Conservation (phyloP, 169 alveolate genomes). For the Cryptosporidium viatorum region DNA sequence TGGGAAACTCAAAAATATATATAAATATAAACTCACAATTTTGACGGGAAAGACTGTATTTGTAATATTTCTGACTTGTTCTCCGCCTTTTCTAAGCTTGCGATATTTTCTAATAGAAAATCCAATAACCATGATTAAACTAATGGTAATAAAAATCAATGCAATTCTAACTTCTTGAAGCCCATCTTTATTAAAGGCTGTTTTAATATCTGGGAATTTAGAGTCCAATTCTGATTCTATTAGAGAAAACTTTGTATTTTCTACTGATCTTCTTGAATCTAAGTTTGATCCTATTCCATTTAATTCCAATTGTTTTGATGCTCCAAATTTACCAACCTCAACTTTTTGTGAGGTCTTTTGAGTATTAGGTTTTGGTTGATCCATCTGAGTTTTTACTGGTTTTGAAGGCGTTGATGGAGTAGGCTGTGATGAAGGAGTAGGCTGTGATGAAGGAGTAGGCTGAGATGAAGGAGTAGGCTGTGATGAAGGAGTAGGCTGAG, state of each 20-base stretch:
- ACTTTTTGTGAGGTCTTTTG: not conserved
- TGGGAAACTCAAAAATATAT: slow-evolving; percentile 62
- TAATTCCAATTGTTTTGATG: not conserved
- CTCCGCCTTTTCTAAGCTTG: slow-evolving; percentile 62
- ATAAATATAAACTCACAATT: slow-evolving; percentile 58
- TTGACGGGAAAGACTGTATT: slow-evolving; percentile 68
- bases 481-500: not conserved
- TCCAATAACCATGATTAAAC: slow-evolving; percentile 68
- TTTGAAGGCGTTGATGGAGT: not conserved
- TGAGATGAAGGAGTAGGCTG: not conserved
- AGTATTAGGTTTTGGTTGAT: not conserved
- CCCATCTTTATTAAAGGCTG: slow-evolving; percentile 16
- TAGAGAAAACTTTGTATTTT: slow-evolving; percentile 21
- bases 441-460: not conserved
- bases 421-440: no score
- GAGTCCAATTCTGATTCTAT: slow-evolving; percentile 62
- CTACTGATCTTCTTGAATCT: slow-evolving; percentile 39
- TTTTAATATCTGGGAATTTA: slow-evolving; percentile 34
- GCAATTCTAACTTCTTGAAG: slow-evolving; percentile 58
- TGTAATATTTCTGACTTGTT: slow-evolving; percentile 67
- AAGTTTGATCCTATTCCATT: slow-evolving; percentile 18
- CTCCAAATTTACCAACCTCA: not conserved
- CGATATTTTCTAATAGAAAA: slow-evolving; percentile 75
- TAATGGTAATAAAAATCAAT: slow-evolving; percentile 18
- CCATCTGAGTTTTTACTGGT: not conserved